Percentiles rank a stretch among this genome's conserved stretches.
These are phyloP conservation scores for Stipa capillata DNA, from an alignment of 176 grass and related monocot species.

Conservation along the genomic window DNA sequence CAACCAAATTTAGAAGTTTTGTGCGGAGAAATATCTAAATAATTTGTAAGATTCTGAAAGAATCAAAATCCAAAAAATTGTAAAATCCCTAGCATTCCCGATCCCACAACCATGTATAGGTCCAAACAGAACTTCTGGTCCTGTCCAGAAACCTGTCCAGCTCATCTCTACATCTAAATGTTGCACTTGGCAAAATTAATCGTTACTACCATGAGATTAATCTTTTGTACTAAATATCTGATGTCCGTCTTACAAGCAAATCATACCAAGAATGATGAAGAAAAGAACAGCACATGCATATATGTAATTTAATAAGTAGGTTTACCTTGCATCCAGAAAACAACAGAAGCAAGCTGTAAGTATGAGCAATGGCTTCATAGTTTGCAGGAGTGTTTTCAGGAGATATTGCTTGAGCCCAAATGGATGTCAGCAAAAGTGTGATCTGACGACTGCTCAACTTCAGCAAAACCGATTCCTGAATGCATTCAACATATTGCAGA, in stretches of 20 bases:
- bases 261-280: neutral
- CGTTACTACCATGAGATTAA: neutral
- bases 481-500: conserved; percentile 34
- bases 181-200: neutral
- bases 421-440: conserved; percentile 83
- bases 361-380: conserved; percentile 98
- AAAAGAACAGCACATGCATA: neutral
- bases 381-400: conserved; percentile 77
- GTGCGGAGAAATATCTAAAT: neutral
- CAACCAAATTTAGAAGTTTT: neutral
- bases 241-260: conserved; percentile 1
- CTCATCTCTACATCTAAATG: neutral
- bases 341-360: conserved; percentile 79
- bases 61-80: neutral
- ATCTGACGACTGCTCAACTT: conserved; percentile 84
- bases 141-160: neutral
- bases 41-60: neutral
- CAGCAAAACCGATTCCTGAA: conserved; percentile 69
- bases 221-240: neutral
- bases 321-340: conserved; percentile 92
- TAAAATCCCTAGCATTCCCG: neutral
- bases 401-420: conserved; percentile 90
- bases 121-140: neutral
- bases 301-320: neutral
- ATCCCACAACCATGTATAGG: neutral